Conservation (phyloP, 768 basidiomycete genomes). For the Mycena vulgaris region DNA sequence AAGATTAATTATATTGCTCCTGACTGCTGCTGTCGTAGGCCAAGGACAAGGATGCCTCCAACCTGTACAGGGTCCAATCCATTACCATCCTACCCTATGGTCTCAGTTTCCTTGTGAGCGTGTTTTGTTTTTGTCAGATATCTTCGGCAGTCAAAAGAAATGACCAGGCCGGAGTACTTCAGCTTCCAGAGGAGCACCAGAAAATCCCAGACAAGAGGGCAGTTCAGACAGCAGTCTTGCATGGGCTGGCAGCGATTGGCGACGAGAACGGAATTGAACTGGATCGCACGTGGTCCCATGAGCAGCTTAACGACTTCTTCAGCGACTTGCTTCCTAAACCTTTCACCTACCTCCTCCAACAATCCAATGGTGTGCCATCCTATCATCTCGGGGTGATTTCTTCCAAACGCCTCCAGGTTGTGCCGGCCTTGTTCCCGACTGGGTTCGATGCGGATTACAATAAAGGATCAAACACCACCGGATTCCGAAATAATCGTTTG, state of each 20-base stretch:
- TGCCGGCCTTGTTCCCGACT: neutral
- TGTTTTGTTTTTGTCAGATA: neutral
- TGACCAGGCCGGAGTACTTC: neutral
- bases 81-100: neutral
- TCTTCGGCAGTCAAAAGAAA: neutral
- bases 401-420: neutral
- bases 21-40: neutral
- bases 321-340: neutral
- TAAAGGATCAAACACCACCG: neutral
- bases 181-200: neutral
- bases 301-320: neutral
- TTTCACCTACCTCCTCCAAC: neutral
- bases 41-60: neutral
- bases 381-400: neutral
- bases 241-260: neutral
- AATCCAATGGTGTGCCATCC: neutral
- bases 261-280: neutral
- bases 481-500: neutral
- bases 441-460: slow-evolving; percentile 2
- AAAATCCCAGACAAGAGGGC: neutral
- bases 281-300: neutral
- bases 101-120: neutral
- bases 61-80: neutral
- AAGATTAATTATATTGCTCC: neutral
- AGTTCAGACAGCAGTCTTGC: neutral